Conservation (phyloP, 108 stramenopile genomes). For the Cyclotella distinguenda region DNA sequence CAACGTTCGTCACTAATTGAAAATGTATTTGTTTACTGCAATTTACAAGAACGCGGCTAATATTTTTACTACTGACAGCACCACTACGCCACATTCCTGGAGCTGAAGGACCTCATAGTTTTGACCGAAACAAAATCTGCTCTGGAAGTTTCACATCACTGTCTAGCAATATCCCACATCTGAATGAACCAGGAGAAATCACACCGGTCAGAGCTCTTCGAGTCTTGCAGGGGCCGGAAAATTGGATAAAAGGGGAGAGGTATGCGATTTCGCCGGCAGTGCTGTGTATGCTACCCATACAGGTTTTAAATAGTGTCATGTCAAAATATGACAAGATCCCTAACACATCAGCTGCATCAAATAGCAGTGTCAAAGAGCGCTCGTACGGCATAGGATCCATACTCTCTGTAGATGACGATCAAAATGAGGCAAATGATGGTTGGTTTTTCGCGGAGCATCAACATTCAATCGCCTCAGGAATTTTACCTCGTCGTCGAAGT, state of each 20-base stretch:
- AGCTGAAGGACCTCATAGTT: slow-evolving; percentile 25
- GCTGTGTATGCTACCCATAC: slow-evolving; percentile 63
- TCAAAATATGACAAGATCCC: slow-evolving; percentile 21
- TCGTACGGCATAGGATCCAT: slow-evolving; percentile 44
- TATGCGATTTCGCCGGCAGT: slow-evolving; percentile 76
- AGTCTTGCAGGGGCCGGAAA: slow-evolving; percentile 63
- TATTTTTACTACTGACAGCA: not conserved
- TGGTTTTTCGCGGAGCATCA: slow-evolving; percentile 49
- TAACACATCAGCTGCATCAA: slow-evolving; percentile 7
- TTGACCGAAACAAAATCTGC: slow-evolving; percentile 35
- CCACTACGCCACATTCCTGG: slow-evolving; percentile 4
- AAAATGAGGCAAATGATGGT: slow-evolving; percentile 16
- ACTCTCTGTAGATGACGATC: slow-evolving; percentile 23
- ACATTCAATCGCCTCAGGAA: slow-evolving; percentile 13
- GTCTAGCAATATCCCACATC: slow-evolving; percentile 9
- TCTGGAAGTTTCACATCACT: slow-evolving; percentile 25
- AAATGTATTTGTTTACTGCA: not conserved
- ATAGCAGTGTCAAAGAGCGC: slow-evolving; percentile 8
- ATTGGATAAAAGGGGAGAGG: slow-evolving; percentile 63
- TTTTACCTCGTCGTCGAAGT: slow-evolving; percentile 10
- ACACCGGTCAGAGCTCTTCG: slow-evolving; percentile 52
- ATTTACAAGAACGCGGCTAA: not conserved
- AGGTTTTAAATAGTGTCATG: slow-evolving; percentile 52
- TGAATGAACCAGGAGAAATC: slow-evolving; percentile 17
- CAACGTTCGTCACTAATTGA: not conserved